Evolutionary conservation across 176 grass and related monocot genomes (phyloP).

Genomic region (Aegilops sharonensis): DNA sequence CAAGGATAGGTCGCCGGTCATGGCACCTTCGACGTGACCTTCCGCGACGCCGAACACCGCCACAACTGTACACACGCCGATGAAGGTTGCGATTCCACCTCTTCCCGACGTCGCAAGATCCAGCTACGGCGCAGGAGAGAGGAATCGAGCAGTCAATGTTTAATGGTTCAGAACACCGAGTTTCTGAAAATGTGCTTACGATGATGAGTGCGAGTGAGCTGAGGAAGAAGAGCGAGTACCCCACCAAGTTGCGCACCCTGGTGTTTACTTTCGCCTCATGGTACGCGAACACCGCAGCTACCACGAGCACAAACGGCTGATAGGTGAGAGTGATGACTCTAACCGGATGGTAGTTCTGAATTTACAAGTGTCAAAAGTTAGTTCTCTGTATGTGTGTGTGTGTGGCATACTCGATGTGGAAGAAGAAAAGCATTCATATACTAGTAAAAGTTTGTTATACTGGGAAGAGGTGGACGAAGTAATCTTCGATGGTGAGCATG

Average conservation of each 20-base stretch:
- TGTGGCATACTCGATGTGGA: background rate
- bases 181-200: conserved; percentile 28
- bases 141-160: background rate
- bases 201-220: conserved; percentile 48
- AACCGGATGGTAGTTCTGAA: conserved; percentile 48
- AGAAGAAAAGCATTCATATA: background rate
- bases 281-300: conserved; percentile 42
- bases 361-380: background rate
- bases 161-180: background rate
- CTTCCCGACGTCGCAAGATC: conserved; percentile 50
- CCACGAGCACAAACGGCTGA: conserved; percentile 60
- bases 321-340: conserved; percentile 61
- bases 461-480: conserved; percentile 53
- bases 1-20: conserved; percentile 62
- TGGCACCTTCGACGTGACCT: conserved; percentile 56
- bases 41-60: conserved; percentile 51
- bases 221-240: conserved; percentile 64
- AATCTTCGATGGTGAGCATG: conserved; percentile 71
- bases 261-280: conserved; percentile 67
- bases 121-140: conserved; percentile 24
- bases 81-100: conserved; percentile 53
- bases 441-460: conserved; percentile 18
- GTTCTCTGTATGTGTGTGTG: background rate
- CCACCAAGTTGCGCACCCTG: conserved; percentile 48
- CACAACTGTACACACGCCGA: conserved; percentile 34